Evolutionary conservation across 1,284 basidiomycete species (phyloP).

Genomic region (Ganoderma resinaceum): DNA sequence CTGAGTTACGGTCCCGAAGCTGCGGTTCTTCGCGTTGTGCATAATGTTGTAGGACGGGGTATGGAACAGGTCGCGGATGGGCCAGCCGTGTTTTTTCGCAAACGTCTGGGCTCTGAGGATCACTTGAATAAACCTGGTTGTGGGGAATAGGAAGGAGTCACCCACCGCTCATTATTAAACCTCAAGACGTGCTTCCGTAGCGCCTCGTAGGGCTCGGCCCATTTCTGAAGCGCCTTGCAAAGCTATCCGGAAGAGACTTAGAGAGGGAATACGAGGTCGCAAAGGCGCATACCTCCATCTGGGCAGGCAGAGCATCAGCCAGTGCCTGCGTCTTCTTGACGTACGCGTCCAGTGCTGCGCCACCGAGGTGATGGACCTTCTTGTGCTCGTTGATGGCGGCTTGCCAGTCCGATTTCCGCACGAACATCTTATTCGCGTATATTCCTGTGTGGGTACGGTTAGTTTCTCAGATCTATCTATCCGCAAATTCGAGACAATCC

Average conservation of each 20-base stretch:
- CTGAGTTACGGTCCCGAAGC: conserved; percentile 19
- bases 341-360: conserved; percentile 24
- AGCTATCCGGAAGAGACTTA: conserved; percentile 8
- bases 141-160: background rate
- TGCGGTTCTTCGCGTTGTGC: conserved; percentile 30
- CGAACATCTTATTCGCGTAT: background rate
- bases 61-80: conserved; percentile 30
- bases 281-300: conserved; percentile 24
- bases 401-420: conserved; percentile 30
- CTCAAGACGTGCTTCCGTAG: background rate
- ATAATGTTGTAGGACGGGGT: conserved; percentile 27
- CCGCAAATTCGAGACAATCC: too few species aligned
- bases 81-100: conserved; percentile 26
- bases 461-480: background rate
- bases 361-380: conserved; percentile 23
- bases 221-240: conserved; percentile 16
- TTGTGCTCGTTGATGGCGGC: conserved; percentile 36
- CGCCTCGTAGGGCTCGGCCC: conserved; percentile 13
- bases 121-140: background rate
- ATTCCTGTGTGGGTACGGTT: background rate
- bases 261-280: background rate
- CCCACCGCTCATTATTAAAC: conserved; percentile 16
- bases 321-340: conserved; percentile 24
- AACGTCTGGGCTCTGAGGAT: conserved; percentile 21
- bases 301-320: conserved; percentile 21